Evolutionary conservation across 1,284 basidiomycete genomes (phyloP).

Genomic region (Microbotryum saponariae): DNA sequence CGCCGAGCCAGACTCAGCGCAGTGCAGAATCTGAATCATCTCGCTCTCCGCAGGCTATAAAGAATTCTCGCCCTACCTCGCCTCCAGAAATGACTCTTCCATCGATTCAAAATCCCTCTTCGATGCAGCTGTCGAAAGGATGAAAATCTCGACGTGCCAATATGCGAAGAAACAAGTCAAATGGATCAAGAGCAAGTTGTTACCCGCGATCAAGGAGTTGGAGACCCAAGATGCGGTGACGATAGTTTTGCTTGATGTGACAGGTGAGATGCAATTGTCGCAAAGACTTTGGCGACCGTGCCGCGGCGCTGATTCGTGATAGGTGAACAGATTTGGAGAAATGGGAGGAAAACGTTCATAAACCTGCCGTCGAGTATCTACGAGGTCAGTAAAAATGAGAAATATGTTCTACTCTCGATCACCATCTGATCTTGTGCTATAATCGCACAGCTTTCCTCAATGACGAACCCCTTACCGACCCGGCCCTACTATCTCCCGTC

Average conservation of each 20-base stretch:
- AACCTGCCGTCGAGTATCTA: conserved; percentile 35
- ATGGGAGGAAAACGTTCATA: conserved; percentile 49
- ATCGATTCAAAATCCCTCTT: conserved; percentile 43
- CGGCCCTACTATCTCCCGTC: conserved; percentile 51
- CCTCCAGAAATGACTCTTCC: conserved; percentile 41
- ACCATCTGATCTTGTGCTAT: background rate
- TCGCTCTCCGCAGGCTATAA: conserved; percentile 61
- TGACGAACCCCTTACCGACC: conserved; percentile 52
- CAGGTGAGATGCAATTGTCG: conserved; percentile 47
- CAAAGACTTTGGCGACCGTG: too few relatives aligned
- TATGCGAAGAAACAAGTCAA: conserved; percentile 87
- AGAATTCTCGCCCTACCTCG: conserved; percentile 68
- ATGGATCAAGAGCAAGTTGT: conserved; percentile 85
- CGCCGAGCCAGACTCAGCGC: background rate
- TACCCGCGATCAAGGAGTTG: conserved; percentile 60
- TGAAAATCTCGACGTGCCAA: conserved; percentile 79
- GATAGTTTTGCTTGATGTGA: conserved; percentile 61
- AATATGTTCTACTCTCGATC: background rate
- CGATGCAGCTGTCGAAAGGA: conserved; percentile 58
- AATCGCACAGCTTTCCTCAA: conserved; percentile 55
- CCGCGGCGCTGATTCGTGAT: background rate
- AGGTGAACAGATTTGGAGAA: conserved; percentile 48
- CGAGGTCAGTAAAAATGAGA: conserved; percentile 8
- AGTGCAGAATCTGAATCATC: background rate
- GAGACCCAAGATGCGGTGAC: conserved; percentile 39